Evolutionary conservation across 2,329 filamentous ascomycete species (phyloP), one percentile per base, ranked within the genome.

Genomic region (Bipolaris sorokiniana): DNA sequence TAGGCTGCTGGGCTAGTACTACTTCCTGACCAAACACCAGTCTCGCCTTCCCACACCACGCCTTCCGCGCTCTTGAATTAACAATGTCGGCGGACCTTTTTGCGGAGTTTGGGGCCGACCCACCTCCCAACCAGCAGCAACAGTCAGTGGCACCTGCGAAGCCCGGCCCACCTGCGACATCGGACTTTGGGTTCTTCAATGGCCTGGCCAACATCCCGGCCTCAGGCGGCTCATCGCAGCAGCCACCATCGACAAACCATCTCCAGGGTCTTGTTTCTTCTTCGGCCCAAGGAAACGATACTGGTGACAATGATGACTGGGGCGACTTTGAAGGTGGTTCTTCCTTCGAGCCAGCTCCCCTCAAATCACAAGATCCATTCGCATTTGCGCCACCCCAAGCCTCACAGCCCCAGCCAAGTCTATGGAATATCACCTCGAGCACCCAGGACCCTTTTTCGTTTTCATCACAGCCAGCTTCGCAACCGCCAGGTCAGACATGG

Each of bases 271-370:
- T 51, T 28, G 42, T 16, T 6, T 48, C 16, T 20, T 28, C 16
- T 11, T 31, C 46, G 9, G 47, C 13, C 23, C 48, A 58, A 46
- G 28, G 56, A 26, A 5, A 51, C 0, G 33, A 48, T 5, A 48
- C 34, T 13, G 71, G 70, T 36, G 71, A 75, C 7, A 67, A 68
- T 20, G 76, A 78, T 56, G 76, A 78, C 26, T 78, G 74, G 74
- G 76, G 76, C n/a, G 76, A 78, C 38, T 78, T 78, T 48, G 75
- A 77, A 55, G 75, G 70, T 42, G 69, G 62, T 3, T 46, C 71
- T 13, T 59, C 67, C 7, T 47, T 58, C 7, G 57, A 65, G 28
- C 56, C 65, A 16, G 57, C 56, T 23, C 28, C 51, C 58, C 26
- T 48, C 58, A 11, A 63, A 63, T 31, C 28, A 22, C 58, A 63